Percentiles rank a stretch among this genome's conserved stretches.
Evolutionary conservation across 208 protist genomes (phyloP).

Genomic region (Leishmania aethiopica): DNA sequence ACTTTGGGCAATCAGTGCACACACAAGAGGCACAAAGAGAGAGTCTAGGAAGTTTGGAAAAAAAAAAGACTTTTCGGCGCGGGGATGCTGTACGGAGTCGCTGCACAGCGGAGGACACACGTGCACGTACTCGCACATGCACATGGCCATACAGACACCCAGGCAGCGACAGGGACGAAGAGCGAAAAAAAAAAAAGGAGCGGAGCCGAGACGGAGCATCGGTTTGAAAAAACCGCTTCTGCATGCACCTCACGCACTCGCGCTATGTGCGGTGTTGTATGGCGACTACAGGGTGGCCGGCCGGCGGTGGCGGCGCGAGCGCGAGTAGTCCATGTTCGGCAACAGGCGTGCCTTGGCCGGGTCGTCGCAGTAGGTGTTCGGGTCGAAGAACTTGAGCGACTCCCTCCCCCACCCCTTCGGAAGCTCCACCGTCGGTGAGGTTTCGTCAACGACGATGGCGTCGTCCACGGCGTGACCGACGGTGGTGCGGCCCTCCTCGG

Average conservation of each 20-base stretch:
- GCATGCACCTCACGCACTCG: neutral
- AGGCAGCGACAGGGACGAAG: neutral
- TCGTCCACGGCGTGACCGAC: conserved; percentile 45
- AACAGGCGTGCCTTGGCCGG: conserved; percentile 61
- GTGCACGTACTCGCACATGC: neutral
- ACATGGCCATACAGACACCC: neutral
- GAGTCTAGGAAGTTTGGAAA: conserved; percentile 16
- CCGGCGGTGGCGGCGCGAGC: conserved; percentile 20
- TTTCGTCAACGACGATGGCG: conserved; percentile 32
- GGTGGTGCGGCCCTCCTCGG: conserved; percentile 27
- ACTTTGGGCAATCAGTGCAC: neutral
- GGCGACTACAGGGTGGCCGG: neutral
- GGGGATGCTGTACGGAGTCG: neutral
- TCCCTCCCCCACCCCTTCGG: conserved; percentile 79
- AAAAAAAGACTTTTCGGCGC: neutral
- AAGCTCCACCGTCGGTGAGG: conserved; percentile 20
- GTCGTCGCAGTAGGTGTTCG: conserved; percentile 81
- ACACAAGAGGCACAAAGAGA: neutral
- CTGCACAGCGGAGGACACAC: neutral
- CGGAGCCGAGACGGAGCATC: neutral
- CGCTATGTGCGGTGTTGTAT: neutral
- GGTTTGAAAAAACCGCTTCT: neutral
- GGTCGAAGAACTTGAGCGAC: conserved; percentile 73
- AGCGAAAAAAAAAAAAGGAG: conserved; percentile 12
- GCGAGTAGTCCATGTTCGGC: conserved; percentile 24